phyloP scores from a whole-genome alignment of 192 early-diverging fungal genomes.

The Spizellomyces sp. region DNA sequence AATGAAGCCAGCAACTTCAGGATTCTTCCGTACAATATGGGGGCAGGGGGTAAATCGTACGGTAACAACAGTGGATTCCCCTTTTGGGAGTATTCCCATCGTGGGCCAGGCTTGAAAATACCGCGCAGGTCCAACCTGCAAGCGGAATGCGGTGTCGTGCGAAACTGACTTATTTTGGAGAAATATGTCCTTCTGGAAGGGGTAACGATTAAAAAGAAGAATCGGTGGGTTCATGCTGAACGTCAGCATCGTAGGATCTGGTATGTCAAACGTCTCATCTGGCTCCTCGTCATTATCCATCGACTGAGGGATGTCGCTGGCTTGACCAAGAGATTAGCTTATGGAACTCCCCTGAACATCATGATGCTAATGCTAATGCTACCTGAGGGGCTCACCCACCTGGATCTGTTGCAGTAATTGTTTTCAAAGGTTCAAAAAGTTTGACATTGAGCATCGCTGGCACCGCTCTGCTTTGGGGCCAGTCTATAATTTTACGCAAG shows the following conservation, averaged over 20 bases:
- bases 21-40: slow-evolving; percentile 28
- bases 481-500: slow-evolving; percentile 8
- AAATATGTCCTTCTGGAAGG: slow-evolving; percentile 41
- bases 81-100: slow-evolving; percentile 42
- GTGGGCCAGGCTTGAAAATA: slow-evolving; percentile 45
- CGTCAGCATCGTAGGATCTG: slow-evolving; percentile 33
- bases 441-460: too few species aligned
- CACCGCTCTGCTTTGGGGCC: neutral
- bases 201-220: slow-evolving; percentile 45
- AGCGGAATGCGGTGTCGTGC: slow-evolving; percentile 33
- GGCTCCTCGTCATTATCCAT: neutral
- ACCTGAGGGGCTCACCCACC: too few species aligned
- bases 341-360: too few species aligned
- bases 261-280: neutral
- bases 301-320: neutral
- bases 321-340: slow-evolving; percentile 16
- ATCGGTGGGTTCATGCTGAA: slow-evolving; percentile 49
- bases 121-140: slow-evolving; percentile 43
- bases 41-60: slow-evolving; percentile 42
- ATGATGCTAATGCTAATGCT: too few species aligned
- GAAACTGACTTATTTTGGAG: slow-evolving; percentile 49
- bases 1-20: slow-evolving; percentile 47
- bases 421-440: too few species aligned
- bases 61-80: slow-evolving; percentile 36
- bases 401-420: too few species aligned